Conservation (phyloP, 805 yeast genomes). For the Priceomyces melissophilus region DNA sequence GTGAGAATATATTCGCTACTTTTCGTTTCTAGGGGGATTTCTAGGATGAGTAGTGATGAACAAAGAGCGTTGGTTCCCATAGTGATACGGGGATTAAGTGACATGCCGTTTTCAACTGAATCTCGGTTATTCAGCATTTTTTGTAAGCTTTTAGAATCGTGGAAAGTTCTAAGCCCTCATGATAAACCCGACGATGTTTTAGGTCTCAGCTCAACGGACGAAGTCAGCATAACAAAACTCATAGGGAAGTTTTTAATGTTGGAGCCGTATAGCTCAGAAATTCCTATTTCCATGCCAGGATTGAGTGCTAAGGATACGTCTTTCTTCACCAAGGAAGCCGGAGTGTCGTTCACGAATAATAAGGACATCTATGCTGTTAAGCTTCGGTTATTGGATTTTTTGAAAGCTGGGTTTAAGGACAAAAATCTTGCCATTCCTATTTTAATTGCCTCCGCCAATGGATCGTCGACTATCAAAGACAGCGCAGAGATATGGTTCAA, state of each 20-base stretch:
- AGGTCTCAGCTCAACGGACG: constrained; percentile 38
- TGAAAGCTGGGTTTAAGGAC: constrained; percentile 39
- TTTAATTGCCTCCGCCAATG: constrained; percentile 62
- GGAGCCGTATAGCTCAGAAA: constrained; percentile 33
- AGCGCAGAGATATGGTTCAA: constrained; percentile 49
- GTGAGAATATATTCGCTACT: constrained; percentile 63
- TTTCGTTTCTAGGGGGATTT: constrained; percentile 66
- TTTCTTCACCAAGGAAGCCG: constrained; percentile 69
- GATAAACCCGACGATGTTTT: constrained; percentile 38
- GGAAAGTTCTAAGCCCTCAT: constrained; percentile 51
- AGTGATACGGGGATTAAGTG: constrained; percentile 45
- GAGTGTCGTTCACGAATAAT: constrained; percentile 49
- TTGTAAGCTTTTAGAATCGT: constrained; percentile 46
- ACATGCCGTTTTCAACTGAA: constrained; percentile 16
- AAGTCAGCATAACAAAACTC: constrained; percentile 41
- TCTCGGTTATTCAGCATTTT: constrained; percentile 64
- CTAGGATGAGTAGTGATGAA: constrained; percentile 42
- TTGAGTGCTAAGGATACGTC: constrained; percentile 51
- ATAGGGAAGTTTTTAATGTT: constrained; percentile 59
- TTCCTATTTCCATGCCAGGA: constrained; percentile 54
- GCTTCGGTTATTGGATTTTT: constrained; percentile 31
- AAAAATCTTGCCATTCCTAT: constrained; percentile 44
- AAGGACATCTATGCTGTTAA: constrained; percentile 40
- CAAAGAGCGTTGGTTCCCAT: constrained; percentile 44
- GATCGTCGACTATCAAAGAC: constrained; percentile 53